phyloP scores from a whole-genome alignment of 208 protist species.

The Leishmania arabica region DNA sequence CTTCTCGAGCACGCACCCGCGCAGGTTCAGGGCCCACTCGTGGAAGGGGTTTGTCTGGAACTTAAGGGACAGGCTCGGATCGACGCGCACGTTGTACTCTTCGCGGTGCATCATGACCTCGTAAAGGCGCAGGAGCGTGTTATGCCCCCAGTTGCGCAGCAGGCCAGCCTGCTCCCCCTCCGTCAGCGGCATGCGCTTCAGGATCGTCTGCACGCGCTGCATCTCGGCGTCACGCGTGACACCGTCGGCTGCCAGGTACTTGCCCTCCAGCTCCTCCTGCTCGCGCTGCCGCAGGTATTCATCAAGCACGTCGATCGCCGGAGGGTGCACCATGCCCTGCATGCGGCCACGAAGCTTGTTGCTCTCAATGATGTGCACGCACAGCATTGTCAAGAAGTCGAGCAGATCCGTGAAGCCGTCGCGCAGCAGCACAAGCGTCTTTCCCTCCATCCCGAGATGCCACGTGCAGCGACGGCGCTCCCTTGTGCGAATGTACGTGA shows the following conservation, averaged over 20 bases:
- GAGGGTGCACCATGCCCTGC: constrained; percentile 83
- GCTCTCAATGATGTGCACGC: constrained; percentile 91
- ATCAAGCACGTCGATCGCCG: constrained; percentile 82
- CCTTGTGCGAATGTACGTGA: constrained; percentile 78
- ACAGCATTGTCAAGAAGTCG: constrained; percentile 90
- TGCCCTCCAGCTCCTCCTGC: constrained; percentile 36
- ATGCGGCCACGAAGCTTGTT: constrained; percentile 85
- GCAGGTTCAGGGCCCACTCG: constrained; percentile 87
- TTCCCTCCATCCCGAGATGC: constrained; percentile 87
- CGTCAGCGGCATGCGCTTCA: constrained; percentile 68
- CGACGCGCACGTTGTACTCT: constrained; percentile 88
- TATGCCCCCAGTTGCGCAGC: constrained; percentile 62
- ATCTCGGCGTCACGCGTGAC: constrained; percentile 47
- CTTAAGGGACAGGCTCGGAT: constrained; percentile 76
- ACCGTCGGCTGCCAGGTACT: constrained; percentile 24
- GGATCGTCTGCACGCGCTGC: constrained; percentile 47
- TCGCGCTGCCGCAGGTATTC: constrained; percentile 68
- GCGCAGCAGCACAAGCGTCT: constrained; percentile 84
- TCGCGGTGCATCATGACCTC: constrained; percentile 93
- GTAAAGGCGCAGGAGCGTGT: constrained; percentile 77
- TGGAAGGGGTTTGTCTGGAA: constrained; percentile 87
- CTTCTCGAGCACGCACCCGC: constrained; percentile 68
- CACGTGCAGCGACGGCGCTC: constrained; percentile 88
- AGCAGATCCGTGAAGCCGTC: constrained; percentile 89
- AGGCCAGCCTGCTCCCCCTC: constrained; percentile 68